Evolutionary conservation across 768 basidiomycete genomes (phyloP), one percentile per base, ranked within the genome.

Genomic region (Termitomyces sp.): DNA sequence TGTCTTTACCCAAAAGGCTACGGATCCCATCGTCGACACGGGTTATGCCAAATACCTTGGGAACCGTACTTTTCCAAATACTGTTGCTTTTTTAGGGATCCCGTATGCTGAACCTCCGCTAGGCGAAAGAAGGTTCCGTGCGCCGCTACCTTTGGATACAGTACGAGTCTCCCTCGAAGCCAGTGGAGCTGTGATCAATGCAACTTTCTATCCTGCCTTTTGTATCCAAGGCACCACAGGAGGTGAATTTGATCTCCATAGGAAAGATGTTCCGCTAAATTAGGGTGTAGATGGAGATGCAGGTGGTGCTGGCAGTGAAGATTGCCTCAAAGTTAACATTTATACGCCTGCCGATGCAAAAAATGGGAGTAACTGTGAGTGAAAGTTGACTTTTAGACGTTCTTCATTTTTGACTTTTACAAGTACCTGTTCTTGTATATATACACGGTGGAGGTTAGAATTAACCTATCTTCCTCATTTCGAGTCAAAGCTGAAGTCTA

Each of bases 271-370:
- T 38, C 54, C 51, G 36, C 31, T 56, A 40, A 47, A 56, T 53
- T 34, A 11, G 52, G 43, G 31, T 46, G 14, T 62, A 86, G 82
- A 50, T 20, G 82, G 81, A 9, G 85, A 85, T 66, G 77, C 81
- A 29, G 86, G 86, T 52, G 86, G 86, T 34, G 84, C 84, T 12
- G 86, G 87, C 11, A 82, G 81, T 47, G 86, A 88, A 71, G 86
- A 88, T 63, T 88, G 86, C 63, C 70, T 88, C 38, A 87, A 87
- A 52, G 73, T 87, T n/a, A 86, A 88, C 67, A 77, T 89, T 12
- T 88, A 87, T 60, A 71, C 83, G 10, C 86, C 87, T 2, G 71
- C 75, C 6, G 77, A 78, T 7, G 78, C 80, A 3, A 81, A 77
- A 38, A 65, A 70, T 31, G 75, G 79, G 1, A 81, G 80, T 62